Base-by-base conservation (phyloP, 2,329 filamentous ascomycete species). In the Fusarium verticillioides region DNA sequence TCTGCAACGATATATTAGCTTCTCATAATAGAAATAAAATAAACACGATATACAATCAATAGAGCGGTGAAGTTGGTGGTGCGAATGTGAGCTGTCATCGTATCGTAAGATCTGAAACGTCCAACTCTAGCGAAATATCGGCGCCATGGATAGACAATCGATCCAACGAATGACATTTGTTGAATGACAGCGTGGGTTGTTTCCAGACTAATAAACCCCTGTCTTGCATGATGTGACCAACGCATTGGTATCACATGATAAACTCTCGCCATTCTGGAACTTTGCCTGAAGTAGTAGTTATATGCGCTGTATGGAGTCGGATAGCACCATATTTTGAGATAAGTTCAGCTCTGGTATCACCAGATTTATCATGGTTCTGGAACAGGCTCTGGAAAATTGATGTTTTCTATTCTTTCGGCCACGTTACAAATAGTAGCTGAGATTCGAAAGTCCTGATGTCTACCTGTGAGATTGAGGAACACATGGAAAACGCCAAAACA, bases 21-120 rank as follows among this genome's bases (percentile, higher is more conserved):
- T n/a, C 7, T 16, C 7, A 23, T 36, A 23, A 23, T 16, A 16
- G 7, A 39, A 39, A 12, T 9, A 28, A 26, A 21, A n/a, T 7
- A 4, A 0, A 12, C 10, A 9, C 16, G 12, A 6, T 7, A 18
- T 7, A 12, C 2, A 16, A 0, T 21, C 9, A 16, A 26, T 8
- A 2, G 16, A 46, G 23, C 5, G 8, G 12, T 21, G 19, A 2
- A 7, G 9, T 28, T 26, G n/a, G 9, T 26, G n/a, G 3, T 6
- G 6, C 7, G 18, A 15, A 26, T 5, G 4, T 21, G 7, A 26
- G 21, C 4, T 21, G 13, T 53, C 13, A 4, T 16, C 10, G 19
- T 28, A 21, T 21, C 23, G 12, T 37, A 21, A 12, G 23, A 28
- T 15, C 12, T 53, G 23, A 21, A 16, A 9, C 12, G 6, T 26